These are phyloP conservation scores for Ophiocordyceps unilateralis DNA, from an alignment of 2,329 filamentous ascomycete species.

Conservation along the genomic window DNA sequence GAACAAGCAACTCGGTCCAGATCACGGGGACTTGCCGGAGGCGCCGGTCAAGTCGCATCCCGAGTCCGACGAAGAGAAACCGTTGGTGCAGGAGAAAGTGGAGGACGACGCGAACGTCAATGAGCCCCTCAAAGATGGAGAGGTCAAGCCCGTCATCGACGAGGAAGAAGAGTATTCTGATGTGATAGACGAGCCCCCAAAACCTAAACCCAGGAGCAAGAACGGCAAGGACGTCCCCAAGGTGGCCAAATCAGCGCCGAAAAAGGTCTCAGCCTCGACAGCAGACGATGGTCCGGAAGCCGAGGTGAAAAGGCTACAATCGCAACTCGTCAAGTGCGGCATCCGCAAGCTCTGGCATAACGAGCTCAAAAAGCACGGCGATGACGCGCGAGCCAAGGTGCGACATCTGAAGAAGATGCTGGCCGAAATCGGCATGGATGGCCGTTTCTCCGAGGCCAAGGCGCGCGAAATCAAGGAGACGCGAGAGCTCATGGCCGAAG, in stretches of 20 bases:
- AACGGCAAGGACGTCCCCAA: constrained; percentile 16
- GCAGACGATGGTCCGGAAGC: constrained; percentile 45
- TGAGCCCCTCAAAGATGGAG: constrained; percentile 6
- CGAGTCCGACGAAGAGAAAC: constrained; percentile 3
- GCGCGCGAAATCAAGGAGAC: constrained; percentile 76
- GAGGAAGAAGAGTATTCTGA: constrained; percentile 23
- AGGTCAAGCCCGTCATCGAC: constrained; percentile 7
- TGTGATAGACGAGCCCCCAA: constrained; percentile 56
- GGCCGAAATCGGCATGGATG: constrained; percentile 69
- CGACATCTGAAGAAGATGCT: constrained; percentile 65
- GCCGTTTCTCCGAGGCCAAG: constrained; percentile 70
- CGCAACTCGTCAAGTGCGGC: constrained; percentile 76
- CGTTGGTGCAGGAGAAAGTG: constrained; percentile 2
- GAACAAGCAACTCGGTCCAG: constrained; percentile 3
- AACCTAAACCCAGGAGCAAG: constrained; percentile 40
- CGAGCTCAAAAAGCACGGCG: constrained; percentile 59
- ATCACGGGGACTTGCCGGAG: not conserved
- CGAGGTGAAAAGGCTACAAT: constrained; percentile 78
- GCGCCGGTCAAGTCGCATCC: not conserved
- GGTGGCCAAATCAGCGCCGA: constrained; percentile 10
- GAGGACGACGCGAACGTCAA: constrained; percentile 7
- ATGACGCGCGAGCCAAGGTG: constrained; percentile 64
- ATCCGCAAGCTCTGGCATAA: constrained; percentile 82
- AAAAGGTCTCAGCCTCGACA: constrained; percentile 11
- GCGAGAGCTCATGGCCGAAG: constrained; percentile 67